phyloP scores from a whole-genome alignment of 345 rosid species.

The Carallia pectinifolia region DNA sequence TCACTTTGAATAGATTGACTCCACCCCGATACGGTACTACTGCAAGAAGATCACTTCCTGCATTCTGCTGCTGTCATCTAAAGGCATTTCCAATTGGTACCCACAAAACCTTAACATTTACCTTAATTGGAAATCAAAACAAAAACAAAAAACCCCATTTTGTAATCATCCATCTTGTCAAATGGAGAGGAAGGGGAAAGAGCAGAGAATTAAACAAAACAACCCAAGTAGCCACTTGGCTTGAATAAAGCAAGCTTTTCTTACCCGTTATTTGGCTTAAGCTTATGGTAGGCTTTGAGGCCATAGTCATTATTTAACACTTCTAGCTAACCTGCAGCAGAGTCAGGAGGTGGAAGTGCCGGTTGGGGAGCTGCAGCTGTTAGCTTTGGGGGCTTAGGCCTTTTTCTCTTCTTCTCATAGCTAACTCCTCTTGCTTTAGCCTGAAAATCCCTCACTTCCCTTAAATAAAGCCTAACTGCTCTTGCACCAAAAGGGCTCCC shows the following conservation, averaged over 20 bases:
- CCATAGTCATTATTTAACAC: no score
- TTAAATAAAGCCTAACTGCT: constrained; percentile 74
- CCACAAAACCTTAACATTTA: constrained; percentile 24
- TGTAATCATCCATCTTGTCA: constrained; percentile 5
- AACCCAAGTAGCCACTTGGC: neutral
- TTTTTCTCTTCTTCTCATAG: constrained; percentile 79
- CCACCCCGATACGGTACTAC: neutral
- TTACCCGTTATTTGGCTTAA: neutral
- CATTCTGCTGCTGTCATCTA: constrained; percentile 14
- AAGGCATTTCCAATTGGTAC: constrained; percentile 22
- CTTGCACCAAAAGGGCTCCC: constrained; percentile 86
- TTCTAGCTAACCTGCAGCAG: constrained; percentile 15
- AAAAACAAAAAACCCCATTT: constrained; percentile 2
- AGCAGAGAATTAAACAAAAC: neutral
- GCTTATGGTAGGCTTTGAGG: no score
- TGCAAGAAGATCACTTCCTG: constrained; percentile 1
- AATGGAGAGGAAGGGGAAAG: neutral
- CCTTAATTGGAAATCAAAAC: constrained; percentile 14
- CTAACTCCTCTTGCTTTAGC: constrained; percentile 95
- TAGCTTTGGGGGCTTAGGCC: constrained; percentile 47
- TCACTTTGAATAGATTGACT: neutral
- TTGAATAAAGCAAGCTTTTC: constrained; percentile 2
- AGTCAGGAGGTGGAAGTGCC: neutral
- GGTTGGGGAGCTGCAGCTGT: neutral
- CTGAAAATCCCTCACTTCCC: constrained; percentile 91